A percentile compares a stretch with the other conserved stretches of the same genome.
Conservation (phyloP, 176 grass and related monocot species). For the Oryza glaberrima region DNA sequence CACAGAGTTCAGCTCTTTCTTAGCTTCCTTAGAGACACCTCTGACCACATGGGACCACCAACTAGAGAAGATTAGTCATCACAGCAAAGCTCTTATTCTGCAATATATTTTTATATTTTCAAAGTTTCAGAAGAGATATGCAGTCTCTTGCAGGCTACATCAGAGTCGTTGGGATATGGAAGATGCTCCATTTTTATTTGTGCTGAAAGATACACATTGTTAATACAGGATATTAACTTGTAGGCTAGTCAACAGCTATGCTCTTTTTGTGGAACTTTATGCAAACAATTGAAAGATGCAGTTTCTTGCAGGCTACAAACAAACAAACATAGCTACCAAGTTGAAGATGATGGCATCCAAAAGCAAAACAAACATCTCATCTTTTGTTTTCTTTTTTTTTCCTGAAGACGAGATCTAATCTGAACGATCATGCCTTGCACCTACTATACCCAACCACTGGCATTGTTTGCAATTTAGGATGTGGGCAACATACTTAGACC, state of each 20-base stretch:
- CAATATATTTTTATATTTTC: not conserved
- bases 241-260: not conserved
- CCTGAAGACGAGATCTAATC: slow-evolving; percentile 17
- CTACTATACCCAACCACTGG: slow-evolving; percentile 1
- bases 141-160: not conserved
- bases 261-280: not conserved
- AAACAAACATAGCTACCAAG: not conserved
- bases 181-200: not conserved
- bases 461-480: not conserved
- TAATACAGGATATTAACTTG: not conserved
- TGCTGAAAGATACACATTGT: not conserved
- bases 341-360: not conserved
- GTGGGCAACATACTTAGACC: not conserved
- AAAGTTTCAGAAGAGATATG: not conserved
- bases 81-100: not conserved
- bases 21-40: no score
- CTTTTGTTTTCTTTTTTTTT: not conserved
- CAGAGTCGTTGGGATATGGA: not conserved
- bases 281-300: not conserved
- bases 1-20: no score
- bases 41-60: no score
- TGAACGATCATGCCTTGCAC: not conserved
- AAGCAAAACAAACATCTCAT: not conserved
- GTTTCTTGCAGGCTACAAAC: not conserved
- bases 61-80: not conserved